Conservation (phyloP, 2,329 filamentous ascomycete genomes). For the Botrytis byssoidea region DNA sequence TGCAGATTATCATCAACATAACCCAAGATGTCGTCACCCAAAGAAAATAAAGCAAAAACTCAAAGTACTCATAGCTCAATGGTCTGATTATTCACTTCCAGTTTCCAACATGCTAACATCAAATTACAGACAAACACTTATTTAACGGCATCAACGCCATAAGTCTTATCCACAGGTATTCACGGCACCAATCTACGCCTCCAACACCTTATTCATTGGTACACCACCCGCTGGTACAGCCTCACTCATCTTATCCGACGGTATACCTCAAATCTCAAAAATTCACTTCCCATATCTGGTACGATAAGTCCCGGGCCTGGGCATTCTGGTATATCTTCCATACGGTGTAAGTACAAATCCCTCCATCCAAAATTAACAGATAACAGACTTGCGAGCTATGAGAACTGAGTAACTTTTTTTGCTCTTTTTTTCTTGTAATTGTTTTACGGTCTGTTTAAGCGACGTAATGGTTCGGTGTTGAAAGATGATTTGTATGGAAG, state of each 20-base stretch:
- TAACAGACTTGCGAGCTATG: neutral
- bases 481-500: no score
- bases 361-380: neutral
- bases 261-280: no score
- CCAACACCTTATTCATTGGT: no score
- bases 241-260: no score
- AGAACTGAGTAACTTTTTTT: neutral
- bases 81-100: neutral
- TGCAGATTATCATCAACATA: neutral
- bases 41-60: neutral
- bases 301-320: neutral
- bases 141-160: no score
- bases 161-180: no score
- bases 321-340: neutral
- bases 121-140: neutral
- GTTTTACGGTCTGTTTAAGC: no score
- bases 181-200: no score
- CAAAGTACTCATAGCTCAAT: neutral
- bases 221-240: no score
- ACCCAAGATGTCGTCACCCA: accelerated
- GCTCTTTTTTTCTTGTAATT: neutral
- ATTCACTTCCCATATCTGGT: neutral
- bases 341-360: neutral
- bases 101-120: neutral
- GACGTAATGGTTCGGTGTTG: accelerated